Percentiles rank a stretch among this genome's conserved stretches.
Evolutionary conservation across 2,329 filamentous ascomycete species (phyloP).

Genomic region (Ophiosphaerella korrae): DNA sequence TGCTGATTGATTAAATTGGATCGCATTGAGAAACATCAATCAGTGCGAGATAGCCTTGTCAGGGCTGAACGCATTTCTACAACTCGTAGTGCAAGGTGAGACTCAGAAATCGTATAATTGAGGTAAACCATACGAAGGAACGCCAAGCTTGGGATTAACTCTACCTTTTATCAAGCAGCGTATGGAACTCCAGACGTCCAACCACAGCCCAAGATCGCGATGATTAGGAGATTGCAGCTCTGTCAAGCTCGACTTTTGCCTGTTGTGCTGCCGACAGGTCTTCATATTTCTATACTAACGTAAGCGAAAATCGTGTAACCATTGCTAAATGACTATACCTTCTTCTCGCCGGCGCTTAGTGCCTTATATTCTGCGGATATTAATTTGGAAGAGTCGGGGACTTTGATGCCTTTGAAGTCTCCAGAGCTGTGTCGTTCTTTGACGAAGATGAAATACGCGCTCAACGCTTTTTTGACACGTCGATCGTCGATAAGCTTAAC

Average conservation of each 20-base stretch:
- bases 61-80: background rate
- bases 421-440: slow-evolving; percentile 52
- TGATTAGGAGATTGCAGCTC: background rate
- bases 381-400: slow-evolving; percentile 37
- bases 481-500: slow-evolving; percentile 60
- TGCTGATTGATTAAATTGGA: too few relatives aligned
- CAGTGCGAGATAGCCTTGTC: background rate
- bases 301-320: slow-evolving; percentile 4
- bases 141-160: background rate
- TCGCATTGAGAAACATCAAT: background rate
- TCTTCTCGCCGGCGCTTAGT: slow-evolving; percentile 53
- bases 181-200: too few relatives aligned
- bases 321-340: slow-evolving; percentile 46
- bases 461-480: slow-evolving; percentile 50
- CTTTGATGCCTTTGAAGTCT: slow-evolving; percentile 57
- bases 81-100: background rate
- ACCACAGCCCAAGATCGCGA: background rate
- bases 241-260: slow-evolving; percentile 23
- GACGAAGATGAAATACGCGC: slow-evolving; percentile 53
- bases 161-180: too few relatives aligned
- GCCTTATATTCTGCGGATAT: slow-evolving; percentile 56
- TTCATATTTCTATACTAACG: slow-evolving; percentile 32
- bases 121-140: background rate
- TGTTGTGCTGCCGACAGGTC: slow-evolving; percentile 31
- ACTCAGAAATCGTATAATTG: too few relatives aligned